These are phyloP conservation scores for Puccinia hordei DNA, from an alignment of 1,284 basidiomycete species.

Conservation along the genomic window DNA sequence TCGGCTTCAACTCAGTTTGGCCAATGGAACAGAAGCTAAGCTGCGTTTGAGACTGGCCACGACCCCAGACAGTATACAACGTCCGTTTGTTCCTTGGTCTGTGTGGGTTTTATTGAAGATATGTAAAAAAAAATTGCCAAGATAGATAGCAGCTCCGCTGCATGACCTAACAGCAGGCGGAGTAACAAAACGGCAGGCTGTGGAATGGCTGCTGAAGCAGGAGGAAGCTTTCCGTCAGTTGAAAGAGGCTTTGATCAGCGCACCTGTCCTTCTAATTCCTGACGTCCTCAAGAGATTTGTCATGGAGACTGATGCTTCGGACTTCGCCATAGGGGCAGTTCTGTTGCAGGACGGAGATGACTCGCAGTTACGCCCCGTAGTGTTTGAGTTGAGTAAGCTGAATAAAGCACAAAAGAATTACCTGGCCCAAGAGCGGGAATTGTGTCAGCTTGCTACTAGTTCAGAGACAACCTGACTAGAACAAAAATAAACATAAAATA, in stretches of 20 bases:
- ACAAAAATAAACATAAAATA: too few relatives aligned
- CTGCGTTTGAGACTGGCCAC: conserved; percentile 61
- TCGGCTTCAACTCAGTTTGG: conserved; percentile 57
- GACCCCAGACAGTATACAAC: conserved; percentile 58
- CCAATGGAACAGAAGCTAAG: conserved; percentile 63
- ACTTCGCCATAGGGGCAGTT: conserved; percentile 42
- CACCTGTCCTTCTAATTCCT: background rate
- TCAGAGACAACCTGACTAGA: too few relatives aligned
- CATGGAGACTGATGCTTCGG: too few relatives aligned
- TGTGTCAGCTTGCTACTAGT: too few relatives aligned
- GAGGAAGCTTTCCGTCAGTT: too few relatives aligned
- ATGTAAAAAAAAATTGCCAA: conserved; percentile 61
- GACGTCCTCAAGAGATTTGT: too few relatives aligned
- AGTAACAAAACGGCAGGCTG: background rate
- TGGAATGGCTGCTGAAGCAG: too few relatives aligned
- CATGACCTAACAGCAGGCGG: conserved; percentile 13
- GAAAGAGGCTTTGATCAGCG: too few relatives aligned
- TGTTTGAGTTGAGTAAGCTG: conserved; percentile 49
- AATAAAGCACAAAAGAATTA: too few relatives aligned
- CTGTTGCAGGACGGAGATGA: conserved; percentile 25
- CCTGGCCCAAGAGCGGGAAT: too few relatives aligned
- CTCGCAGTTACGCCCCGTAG: conserved; percentile 16
- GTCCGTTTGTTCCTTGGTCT: conserved; percentile 61
- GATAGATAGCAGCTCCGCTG: conserved; percentile 59
- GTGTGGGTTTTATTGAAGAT: conserved; percentile 62